Evolutionary conservation across 2,329 filamentous ascomycete species (phyloP).

Genomic region (Mollisiaceae sp.): DNA sequence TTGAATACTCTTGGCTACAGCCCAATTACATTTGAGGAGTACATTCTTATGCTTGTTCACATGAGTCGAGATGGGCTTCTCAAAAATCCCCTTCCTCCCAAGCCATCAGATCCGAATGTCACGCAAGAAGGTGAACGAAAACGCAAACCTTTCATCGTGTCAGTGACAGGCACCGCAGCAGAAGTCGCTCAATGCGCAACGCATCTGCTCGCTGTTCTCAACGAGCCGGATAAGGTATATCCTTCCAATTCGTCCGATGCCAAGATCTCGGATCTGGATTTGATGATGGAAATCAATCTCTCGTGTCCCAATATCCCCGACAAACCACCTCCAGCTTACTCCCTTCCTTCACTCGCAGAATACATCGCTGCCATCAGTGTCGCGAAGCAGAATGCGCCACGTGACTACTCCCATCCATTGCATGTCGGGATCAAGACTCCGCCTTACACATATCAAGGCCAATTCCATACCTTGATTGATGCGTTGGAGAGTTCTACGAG

Average conservation of each 20-base stretch:
- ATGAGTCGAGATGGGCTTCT: constrained; percentile 42
- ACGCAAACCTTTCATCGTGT: constrained; percentile 69
- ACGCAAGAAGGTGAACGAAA: constrained; percentile 15
- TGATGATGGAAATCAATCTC: constrained; percentile 75
- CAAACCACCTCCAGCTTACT: constrained; percentile 74
- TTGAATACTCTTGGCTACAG: constrained; percentile 80
- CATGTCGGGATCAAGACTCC: constrained; percentile 73
- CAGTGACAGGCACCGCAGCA: constrained; percentile 67
- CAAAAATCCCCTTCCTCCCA: not conserved
- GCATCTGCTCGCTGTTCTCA: constrained; percentile 44
- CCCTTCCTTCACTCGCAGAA: constrained; percentile 51
- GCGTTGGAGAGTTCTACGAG: constrained; percentile 49
- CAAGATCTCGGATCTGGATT: constrained; percentile 34
- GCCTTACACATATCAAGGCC: constrained; percentile 72
- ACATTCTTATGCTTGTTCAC: constrained; percentile 60
- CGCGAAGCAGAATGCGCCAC: not conserved
- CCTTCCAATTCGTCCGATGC: constrained; percentile 34
- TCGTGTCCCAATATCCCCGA: constrained; percentile 77
- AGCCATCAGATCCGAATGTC: not conserved
- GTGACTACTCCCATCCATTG: constrained; percentile 11
- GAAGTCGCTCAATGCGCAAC: constrained; percentile 63
- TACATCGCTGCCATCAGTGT: constrained; percentile 54
- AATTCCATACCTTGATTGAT: constrained; percentile 63
- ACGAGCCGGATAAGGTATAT: constrained; percentile 25
- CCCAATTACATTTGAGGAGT: constrained; percentile 62